Evolutionary conservation across 768 basidiomycete species (phyloP), one percentile per base, ranked within the genome.

Genomic region (Scleroderma bovista): DNA sequence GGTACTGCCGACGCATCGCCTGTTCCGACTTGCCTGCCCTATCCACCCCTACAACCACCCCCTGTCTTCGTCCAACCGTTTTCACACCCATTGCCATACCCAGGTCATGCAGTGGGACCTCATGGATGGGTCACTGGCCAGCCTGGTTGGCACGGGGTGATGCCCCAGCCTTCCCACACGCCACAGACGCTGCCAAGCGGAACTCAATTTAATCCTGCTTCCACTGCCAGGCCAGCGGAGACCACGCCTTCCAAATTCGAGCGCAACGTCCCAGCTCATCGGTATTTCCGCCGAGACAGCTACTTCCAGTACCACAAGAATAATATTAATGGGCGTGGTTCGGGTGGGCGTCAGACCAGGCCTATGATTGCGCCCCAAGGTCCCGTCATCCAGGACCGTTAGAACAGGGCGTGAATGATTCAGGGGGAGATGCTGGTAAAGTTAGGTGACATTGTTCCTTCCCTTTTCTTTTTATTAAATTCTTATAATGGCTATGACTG

Each of bases 1-100:
- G 62, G 56, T 40, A 44, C 59, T 34, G 53, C 69, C 13, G 65
- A 66, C 47, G 53, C 60, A 37, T 67, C 63, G 53, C 58, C 60
- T 46, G 47, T 69, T 38, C 57, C 62, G 13, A 47, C 61, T 32
- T 72, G 70, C 71, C 60, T 63, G 23, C 64, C 67, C 8, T 69
- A 66, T 48, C 60, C 65, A 26, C 68, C 66, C 50, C 54, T 63
- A 20, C 63, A 68, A 44, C 56, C 68, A 16, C 64, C 61, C 31
- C 56, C 67, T 12, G 63, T 65, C 10, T 57, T 68, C 37, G 57
- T 65, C 37, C 66, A 66, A 16, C 47, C 66, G 4, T 65, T 60
- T 38, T 50, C 66, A 44, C 57, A 64, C 6, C 57, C 38, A 10
- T 36, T 57, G 9, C 33, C 56, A 9, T 41, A 51, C 2, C 53